phyloP scores from a whole-genome alignment of 345 rosid genomes.

The Geranium brycei region DNA sequence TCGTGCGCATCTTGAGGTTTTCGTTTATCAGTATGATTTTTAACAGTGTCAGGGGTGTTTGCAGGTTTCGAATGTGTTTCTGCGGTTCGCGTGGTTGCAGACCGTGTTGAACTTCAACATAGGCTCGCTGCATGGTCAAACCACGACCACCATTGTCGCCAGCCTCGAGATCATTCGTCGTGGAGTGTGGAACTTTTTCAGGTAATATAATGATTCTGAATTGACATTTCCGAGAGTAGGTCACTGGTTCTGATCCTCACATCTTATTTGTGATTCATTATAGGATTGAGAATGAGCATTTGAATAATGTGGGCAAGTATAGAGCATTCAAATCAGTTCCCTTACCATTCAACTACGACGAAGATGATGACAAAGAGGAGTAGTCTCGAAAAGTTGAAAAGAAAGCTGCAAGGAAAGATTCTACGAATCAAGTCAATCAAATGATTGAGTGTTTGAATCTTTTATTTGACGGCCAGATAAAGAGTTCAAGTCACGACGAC shows the following conservation, averaged over 20 bases:
- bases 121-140: constrained; percentile 31
- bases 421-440: no score
- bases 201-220: constrained; percentile 24
- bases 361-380: constrained; percentile 34
- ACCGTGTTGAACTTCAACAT: constrained; percentile 44
- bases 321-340: constrained; percentile 74
- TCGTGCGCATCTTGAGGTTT: no score
- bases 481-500: no score
- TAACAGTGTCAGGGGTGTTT: background rate
- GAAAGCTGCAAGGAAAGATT: no score
- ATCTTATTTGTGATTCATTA: no score
- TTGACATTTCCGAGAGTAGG: background rate
- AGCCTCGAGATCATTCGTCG: constrained; percentile 83
- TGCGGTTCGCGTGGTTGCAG: constrained; percentile 88
- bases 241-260: background rate
- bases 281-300: background rate
- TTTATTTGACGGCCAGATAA: no score
- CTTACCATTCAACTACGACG: constrained; percentile 51
- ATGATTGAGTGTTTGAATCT: no score
- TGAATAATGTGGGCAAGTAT: constrained; percentile 57
- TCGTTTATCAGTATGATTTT: no score
- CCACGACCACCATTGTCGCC: constrained; percentile 75
- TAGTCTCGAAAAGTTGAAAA: background rate
- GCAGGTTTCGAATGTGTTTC: constrained; percentile 62
- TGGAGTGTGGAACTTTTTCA: constrained; percentile 97